Conservation (phyloP, 2,329 filamentous ascomycete species). For the Colletotrichum sp. region DNA sequence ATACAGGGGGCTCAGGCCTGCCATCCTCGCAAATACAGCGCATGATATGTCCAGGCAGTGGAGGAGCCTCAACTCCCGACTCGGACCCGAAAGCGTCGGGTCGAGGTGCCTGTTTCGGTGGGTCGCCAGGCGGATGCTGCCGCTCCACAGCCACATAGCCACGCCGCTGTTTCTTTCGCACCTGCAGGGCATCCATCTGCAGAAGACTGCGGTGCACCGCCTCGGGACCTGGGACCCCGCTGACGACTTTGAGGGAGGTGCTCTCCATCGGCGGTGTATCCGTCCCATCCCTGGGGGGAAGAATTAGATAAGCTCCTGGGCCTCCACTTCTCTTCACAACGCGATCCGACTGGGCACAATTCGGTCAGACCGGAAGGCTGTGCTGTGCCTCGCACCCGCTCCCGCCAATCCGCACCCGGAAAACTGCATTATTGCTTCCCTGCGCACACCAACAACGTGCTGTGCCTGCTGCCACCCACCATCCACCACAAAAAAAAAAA, state of each 20-base stretch:
- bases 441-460: neutral
- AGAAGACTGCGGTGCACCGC: neutral
- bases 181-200: neutral
- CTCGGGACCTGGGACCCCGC: neutral
- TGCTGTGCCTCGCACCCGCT: neutral
- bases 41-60: neutral
- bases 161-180: neutral
- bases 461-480: neutral
- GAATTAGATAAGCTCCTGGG: neutral
- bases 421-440: neutral
- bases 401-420: neutral
- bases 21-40: neutral
- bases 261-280: neutral
- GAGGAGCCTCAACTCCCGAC: neutral
- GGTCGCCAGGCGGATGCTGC: neutral
- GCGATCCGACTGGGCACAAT: neutral
- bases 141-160: slow-evolving; percentile 9
- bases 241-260: neutral
- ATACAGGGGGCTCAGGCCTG: neutral
- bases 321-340: neutral
- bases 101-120: neutral
- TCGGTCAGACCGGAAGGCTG: neutral
- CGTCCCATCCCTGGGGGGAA: neutral
- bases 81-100: neutral
- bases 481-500: neutral